Conservation (phyloP, 1,284 basidiomycete species). For the Anthracocystis setariae region DNA sequence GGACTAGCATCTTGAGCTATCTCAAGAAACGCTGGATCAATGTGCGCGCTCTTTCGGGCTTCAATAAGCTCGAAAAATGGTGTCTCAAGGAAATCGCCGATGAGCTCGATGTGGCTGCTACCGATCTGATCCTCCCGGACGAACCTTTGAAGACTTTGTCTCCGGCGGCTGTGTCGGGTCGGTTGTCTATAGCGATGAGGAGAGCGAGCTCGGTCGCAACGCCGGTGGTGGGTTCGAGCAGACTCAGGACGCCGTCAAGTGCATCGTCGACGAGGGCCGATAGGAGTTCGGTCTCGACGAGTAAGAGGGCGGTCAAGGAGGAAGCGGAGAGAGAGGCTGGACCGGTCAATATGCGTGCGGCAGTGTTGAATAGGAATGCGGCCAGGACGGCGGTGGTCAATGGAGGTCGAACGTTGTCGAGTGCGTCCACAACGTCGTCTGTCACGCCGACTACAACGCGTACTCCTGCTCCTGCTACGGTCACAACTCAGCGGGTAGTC, state of each 20-base stretch:
- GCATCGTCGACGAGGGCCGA: constrained; percentile 2
- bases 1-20: constrained; percentile 50
- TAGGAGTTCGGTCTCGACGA: constrained; percentile 1
- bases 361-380: constrained; percentile 61
- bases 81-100: constrained; percentile 81
- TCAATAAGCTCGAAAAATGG: constrained; percentile 83
- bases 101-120: constrained; percentile 50
- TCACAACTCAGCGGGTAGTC: neutral
- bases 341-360: constrained; percentile 56
- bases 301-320: constrained; percentile 1
- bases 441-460: neutral
- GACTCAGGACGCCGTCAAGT: constrained; percentile 7
- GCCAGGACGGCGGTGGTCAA: constrained; percentile 44
- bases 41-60: constrained; percentile 82
- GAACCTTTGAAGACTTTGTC: constrained; percentile 8
- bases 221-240: constrained; percentile 1
- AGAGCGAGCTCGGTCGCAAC: constrained; percentile 12
- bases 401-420: constrained; percentile 37
- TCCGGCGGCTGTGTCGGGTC: neutral
- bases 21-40: constrained; percentile 73
- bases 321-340: constrained; percentile 55
- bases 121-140: constrained; percentile 50
- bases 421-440: constrained; percentile 10
- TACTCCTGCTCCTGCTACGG: neutral
- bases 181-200: constrained; percentile 13